These are phyloP conservation scores for Triticum timopheevii DNA, from an alignment of 176 grass and related monocot genomes.

Conservation along the genomic window DNA sequence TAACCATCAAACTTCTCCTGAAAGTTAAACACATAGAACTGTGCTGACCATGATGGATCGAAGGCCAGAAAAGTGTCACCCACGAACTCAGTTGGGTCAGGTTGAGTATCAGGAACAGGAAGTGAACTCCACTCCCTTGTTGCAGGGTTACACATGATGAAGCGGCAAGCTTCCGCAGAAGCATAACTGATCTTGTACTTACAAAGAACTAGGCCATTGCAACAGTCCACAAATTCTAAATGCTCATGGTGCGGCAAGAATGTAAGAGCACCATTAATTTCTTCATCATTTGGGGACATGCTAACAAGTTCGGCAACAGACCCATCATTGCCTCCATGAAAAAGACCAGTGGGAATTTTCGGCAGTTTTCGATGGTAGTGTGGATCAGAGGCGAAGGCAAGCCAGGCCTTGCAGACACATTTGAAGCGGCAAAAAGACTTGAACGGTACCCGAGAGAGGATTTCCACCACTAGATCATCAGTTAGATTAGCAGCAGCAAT, in stretches of 20 bases:
- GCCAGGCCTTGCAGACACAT: no score
- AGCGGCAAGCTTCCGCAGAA: background rate
- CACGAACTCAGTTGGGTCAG: background rate
- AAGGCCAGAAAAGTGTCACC: background rate
- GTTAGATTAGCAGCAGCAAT: no score
- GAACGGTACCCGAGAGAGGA: no score
- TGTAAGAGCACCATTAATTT: background rate
- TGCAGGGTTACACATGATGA: background rate
- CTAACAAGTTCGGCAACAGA: background rate
- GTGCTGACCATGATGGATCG: background rate
- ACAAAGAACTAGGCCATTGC: constrained; percentile 14
- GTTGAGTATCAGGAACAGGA: background rate
- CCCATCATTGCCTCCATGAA: no score
- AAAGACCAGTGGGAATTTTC: no score
- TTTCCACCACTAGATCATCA: no score
- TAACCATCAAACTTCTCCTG: background rate
- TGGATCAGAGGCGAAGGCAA: no score
- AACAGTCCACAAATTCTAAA: background rate
- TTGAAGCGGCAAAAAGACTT: no score
- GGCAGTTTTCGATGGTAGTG: no score
- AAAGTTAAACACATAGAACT: background rate
- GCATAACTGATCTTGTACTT: background rate
- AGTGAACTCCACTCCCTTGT: background rate
- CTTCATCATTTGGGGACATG: background rate
- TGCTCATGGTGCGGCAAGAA: background rate